A percentile compares a stretch with the other conserved stretches of the same genome.
phyloP scores from a whole-genome alignment of 2,329 filamentous ascomycete species.

The Didymella keratinophila region DNA sequence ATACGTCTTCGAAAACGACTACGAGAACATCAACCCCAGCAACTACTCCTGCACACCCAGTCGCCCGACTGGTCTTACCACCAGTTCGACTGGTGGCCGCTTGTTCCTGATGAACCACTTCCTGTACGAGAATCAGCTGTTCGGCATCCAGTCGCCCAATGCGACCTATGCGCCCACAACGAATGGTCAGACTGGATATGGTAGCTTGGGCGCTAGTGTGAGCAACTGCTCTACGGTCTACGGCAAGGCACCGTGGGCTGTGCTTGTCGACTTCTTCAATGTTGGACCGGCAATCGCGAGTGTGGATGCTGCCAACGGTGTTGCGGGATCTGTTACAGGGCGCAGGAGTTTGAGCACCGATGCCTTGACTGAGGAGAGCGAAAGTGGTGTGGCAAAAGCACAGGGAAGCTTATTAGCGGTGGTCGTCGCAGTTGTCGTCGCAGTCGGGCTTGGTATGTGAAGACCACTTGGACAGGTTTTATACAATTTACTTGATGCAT shows the following conservation, averaged over 20 bases:
- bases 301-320: constrained; percentile 74
- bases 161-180: constrained; percentile 66
- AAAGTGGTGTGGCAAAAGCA: constrained; percentile 24
- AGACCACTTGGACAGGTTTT: neutral
- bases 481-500: constrained; percentile 1
- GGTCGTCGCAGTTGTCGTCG: constrained; percentile 41
- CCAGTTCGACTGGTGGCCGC: constrained; percentile 62
- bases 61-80: constrained; percentile 64
- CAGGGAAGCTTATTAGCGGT: constrained; percentile 40
- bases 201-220: constrained; percentile 56
- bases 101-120: constrained; percentile 85
- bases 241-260: constrained; percentile 70
- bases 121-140: constrained; percentile 65
- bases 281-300: constrained; percentile 73
- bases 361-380: constrained; percentile 25
- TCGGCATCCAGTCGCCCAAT: constrained; percentile 51
- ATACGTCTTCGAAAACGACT: constrained; percentile 77
- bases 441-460: constrained; percentile 37
- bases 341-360: constrained; percentile 35
- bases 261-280: constrained; percentile 83
- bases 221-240: constrained; percentile 64
- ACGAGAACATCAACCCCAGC: constrained; percentile 66
- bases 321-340: constrained; percentile 45
- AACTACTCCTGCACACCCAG: constrained; percentile 77
- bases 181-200: constrained; percentile 68